phyloP scores from a whole-genome alignment of 176 grass and related monocot species.

The Coix lacrymajobi region DNA sequence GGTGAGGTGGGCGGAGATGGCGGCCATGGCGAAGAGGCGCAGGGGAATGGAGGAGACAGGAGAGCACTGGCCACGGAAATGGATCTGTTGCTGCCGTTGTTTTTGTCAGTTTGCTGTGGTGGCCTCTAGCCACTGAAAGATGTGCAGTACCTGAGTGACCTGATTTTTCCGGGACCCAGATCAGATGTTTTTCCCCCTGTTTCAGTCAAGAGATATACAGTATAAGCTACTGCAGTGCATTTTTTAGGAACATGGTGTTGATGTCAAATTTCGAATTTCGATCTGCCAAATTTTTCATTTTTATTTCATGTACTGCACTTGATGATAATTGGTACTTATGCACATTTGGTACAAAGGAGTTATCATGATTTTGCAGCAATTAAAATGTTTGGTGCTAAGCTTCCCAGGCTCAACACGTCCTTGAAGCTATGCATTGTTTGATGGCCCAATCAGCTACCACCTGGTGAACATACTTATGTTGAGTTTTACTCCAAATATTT shows the following conservation, averaged over 20 bases:
- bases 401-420: not conserved
- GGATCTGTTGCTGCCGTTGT: not conserved
- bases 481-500: not conserved
- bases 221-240: not conserved
- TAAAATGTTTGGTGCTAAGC: not conserved
- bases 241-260: not conserved
- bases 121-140: not conserved
- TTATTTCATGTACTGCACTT: not conserved
- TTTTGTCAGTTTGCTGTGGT: conserved; percentile 23
- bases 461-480: too few relatives aligned
- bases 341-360: not conserved
- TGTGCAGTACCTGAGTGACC: not conserved
- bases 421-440: not conserved
- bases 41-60: not conserved
- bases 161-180: not conserved
- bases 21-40: not conserved
- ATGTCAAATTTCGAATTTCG: not conserved
- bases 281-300: not conserved
- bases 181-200: too few relatives aligned
- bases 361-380: not conserved
- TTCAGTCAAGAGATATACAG: not conserved
- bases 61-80: not conserved
- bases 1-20: not conserved
- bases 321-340: not conserved
- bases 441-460: not conserved